Evolutionary conservation across 192 early-diverging fungal species (phyloP).

Genomic region (Coemansia aciculifera): DNA sequence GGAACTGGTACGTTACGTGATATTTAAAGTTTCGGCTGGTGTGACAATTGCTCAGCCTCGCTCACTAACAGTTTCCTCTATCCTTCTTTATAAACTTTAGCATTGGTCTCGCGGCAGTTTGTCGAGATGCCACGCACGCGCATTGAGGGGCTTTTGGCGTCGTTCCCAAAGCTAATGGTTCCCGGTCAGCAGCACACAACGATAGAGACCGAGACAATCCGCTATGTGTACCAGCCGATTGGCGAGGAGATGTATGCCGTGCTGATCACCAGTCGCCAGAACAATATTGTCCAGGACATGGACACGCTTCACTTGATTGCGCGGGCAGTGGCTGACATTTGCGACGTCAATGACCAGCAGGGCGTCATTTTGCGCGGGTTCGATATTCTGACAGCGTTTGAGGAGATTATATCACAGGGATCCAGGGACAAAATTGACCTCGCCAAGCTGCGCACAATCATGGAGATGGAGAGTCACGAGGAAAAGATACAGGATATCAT

Average conservation of each 20-base stretch:
- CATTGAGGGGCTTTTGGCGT: slow-evolving; percentile 94
- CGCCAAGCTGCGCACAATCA: slow-evolving; percentile 88
- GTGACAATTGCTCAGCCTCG: neutral
- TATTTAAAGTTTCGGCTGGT: no score
- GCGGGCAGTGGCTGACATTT: slow-evolving; percentile 87
- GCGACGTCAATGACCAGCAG: slow-evolving; percentile 80
- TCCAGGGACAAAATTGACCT: slow-evolving; percentile 91
- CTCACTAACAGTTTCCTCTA: neutral
- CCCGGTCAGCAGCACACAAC: slow-evolving; percentile 92
- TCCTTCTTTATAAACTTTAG: slow-evolving; percentile 42
- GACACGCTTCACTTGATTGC: slow-evolving; percentile 93
- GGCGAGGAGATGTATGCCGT: slow-evolving; percentile 91
- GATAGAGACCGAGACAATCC: slow-evolving; percentile 93
- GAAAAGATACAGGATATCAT: slow-evolving; percentile 97
- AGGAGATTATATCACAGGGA: slow-evolving; percentile 91
- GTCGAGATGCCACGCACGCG: slow-evolving; percentile 94
- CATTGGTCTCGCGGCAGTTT: slow-evolving; percentile 92
- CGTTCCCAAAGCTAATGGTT: slow-evolving; percentile 95
- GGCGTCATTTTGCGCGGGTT: slow-evolving; percentile 86
- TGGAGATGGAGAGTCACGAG: slow-evolving; percentile 98
- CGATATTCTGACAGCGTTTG: slow-evolving; percentile 89
- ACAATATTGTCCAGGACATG: slow-evolving; percentile 99
- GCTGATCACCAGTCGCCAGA: slow-evolving; percentile 93
- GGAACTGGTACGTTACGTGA: slow-evolving; percentile 78
- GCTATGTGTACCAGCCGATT: slow-evolving; percentile 98